These are phyloP conservation scores for Penicillium sp. DNA, from an alignment of 2,329 filamentous ascomycete genomes.

Conservation along the genomic window DNA sequence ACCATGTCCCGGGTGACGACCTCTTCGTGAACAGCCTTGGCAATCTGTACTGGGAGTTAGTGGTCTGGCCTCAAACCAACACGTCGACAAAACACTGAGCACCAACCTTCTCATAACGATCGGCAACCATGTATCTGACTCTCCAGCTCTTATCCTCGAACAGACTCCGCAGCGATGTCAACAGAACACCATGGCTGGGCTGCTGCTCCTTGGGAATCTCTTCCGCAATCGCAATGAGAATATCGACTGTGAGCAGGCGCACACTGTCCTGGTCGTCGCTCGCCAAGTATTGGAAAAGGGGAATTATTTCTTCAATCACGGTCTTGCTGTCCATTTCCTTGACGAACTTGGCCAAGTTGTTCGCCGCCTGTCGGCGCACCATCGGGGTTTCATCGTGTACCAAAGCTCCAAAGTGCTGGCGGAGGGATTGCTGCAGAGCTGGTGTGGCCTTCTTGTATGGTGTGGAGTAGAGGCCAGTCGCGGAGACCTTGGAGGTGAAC, in stretches of 20 bases:
- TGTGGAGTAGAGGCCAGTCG: conserved; percentile 89
- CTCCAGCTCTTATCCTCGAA: conserved; percentile 99
- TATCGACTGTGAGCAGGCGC: conserved; percentile 90
- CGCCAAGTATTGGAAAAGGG: conserved; percentile 94
- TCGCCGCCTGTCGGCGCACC: conserved; percentile 95
- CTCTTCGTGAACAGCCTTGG: conserved; percentile 97
- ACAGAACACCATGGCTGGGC: conserved; percentile 87
- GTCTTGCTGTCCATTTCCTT: conserved; percentile 92
- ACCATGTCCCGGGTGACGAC: conserved; percentile 92
- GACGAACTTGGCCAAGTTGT: conserved; percentile 94
- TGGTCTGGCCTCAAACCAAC: neutral
- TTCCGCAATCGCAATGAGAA: conserved; percentile 94
- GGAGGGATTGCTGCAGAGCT: conserved; percentile 84
- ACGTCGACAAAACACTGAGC: neutral
- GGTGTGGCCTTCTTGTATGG: conserved; percentile 91
- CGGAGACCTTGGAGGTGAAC: conserved; percentile 99
- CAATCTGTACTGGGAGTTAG: conserved; percentile 64
- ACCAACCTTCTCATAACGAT: conserved; percentile 90
- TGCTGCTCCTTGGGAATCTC: conserved; percentile 98
- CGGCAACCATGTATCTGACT: conserved; percentile 98
- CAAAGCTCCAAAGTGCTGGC: conserved; percentile 87
- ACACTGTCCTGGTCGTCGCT: conserved; percentile 98
- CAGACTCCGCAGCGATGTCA: conserved; percentile 85
- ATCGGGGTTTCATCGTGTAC: conserved; percentile 99
- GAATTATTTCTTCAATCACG: conserved; percentile 98